Evolutionary conservation across 2,329 filamentous ascomycete genomes (phyloP), one percentile per base, ranked within the genome.

Genomic region (Knufia petricola): DNA sequence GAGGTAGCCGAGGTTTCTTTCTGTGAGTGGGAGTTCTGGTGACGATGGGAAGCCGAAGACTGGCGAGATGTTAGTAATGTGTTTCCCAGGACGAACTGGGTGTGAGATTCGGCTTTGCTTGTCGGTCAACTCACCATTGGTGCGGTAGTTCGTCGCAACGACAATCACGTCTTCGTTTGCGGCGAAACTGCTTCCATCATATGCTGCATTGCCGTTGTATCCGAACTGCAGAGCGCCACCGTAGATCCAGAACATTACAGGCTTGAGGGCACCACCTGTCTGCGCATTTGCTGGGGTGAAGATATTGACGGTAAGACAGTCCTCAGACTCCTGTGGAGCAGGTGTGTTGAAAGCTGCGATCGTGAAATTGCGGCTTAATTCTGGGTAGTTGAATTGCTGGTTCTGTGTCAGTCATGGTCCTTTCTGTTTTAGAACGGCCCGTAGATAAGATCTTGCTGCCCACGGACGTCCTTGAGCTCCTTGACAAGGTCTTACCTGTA

Each of bases 21-120:
- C 55, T 8, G 54, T 44, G 1, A 53, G 21, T 8, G 64, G 64
- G 7, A 69, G 49, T 53, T 66, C 55, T 50, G 66, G 52, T 50
- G 65, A 50, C 50, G 56, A 55, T 55, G 63, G 61, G 56, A 71
- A 71, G 9, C 68, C 68, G 52, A 70, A 70, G n/a, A 65, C 63
- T 55, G 20, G 12, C 3, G 10, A 21, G 4, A 3, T 36, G 10
- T 15, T 24, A 13, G 30, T 36, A 13, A 46, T 24, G 10, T n/a
- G 17, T 3, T 12, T 3, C 17, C 26, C 10, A 20, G 15, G 23
- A 13, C 4, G 19, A 8, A 34, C 8, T 19, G 8, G 26, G 13
- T 15, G 24, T 20, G 3, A 15, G 6, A 23, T 13, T 31, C 10
- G 42, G 34, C 8, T 34, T n/a, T n/a, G n/a, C n/a, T n/a, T n/a